Conservation (phyloP, 176 grass and related monocot species). For the barley (Hordeum vulgare) region MorexV3_pseudomolecules_assembly NC_058518.1:437514333-437514832, state of each 20-base stretch:
- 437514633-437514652: not conserved
- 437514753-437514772: conserved; percentile 10
- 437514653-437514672: not conserved
- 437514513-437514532: not conserved
- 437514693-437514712: not conserved
- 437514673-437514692: not conserved
- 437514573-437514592: not conserved
- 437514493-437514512: not conserved
- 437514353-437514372: not conserved
- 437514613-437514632: not conserved
- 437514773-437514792: conserved; percentile 5
- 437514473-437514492: not conserved
- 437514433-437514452: not conserved
- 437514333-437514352: not conserved
- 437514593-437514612: conserved; percentile 11
- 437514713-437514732: not conserved
- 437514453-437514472: not conserved
- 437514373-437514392: conserved; percentile 4
- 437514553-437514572: not conserved
- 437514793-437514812: conserved; percentile 99
- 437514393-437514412: not conserved
- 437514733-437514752: not conserved
- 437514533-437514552: not conserved
- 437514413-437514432: not conserved
- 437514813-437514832: conserved; percentile 99